A percentile compares a stretch with the other conserved stretches of the same genome.
phyloP scores from a whole-genome alignment of 805 yeast genomes.

The Zygoascus biomembranicola region DNA sequence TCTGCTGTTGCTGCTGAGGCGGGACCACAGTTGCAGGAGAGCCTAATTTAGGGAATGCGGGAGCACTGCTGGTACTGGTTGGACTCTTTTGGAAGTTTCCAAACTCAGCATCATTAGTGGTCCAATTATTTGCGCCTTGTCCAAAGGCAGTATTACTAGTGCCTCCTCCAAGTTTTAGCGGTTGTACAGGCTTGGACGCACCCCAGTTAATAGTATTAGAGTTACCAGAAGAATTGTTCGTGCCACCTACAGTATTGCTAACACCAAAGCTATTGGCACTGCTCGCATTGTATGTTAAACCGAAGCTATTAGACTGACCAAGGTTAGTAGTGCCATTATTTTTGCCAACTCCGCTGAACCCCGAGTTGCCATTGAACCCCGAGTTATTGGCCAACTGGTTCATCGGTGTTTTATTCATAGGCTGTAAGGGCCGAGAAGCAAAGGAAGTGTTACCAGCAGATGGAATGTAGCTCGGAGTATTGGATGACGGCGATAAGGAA shows the following conservation, averaged over 20 bases:
- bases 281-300: too few species aligned
- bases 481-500: background rate
- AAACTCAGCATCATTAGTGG: background rate
- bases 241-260: background rate
- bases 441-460: background rate
- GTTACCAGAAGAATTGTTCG: background rate
- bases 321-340: too few species aligned
- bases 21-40: background rate
- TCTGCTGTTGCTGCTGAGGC: slow-evolving; percentile 3
- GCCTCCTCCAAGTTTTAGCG: background rate
- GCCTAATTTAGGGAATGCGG: background rate
- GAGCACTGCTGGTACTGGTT: background rate
- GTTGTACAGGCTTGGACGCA: background rate
- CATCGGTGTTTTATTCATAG: background rate
- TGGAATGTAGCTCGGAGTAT: background rate
- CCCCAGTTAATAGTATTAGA: background rate
- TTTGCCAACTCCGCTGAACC: too few species aligned
- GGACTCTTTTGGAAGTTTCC: background rate
- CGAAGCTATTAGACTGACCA: too few species aligned
- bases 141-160: background rate
- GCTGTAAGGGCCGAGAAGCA: background rate
- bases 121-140: background rate
- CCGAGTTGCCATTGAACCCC: background rate
- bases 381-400: background rate
- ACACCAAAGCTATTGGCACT: background rate